phyloP scores from a whole-genome alignment of 768 basidiomycete species.

The Clathrus columnatus region DNA sequence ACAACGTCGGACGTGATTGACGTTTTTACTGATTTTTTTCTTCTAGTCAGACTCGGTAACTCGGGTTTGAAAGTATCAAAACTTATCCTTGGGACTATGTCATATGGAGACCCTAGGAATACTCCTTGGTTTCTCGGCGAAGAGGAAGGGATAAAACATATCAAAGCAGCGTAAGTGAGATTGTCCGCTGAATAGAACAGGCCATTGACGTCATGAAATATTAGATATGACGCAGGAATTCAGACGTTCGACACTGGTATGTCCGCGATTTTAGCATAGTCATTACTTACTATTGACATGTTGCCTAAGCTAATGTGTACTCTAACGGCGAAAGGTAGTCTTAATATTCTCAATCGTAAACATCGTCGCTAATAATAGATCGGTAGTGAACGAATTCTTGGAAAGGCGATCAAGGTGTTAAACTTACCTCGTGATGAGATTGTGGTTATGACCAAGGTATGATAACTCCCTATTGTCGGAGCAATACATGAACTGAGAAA shows the following conservation, averaged over 20 bases:
- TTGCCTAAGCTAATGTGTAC: background rate
- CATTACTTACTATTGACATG: background rate
- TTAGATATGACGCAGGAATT: slow-evolving; percentile 18
- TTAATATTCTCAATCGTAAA: background rate
- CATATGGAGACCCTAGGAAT: slow-evolving; percentile 48
- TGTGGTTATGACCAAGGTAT: slow-evolving; percentile 42
- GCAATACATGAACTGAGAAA: background rate
- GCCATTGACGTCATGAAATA: slow-evolving; percentile 7
- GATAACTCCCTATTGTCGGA: background rate
- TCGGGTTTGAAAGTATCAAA: slow-evolving; percentile 57
- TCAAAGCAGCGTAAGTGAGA: slow-evolving; percentile 42
- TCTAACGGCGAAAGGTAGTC: background rate
- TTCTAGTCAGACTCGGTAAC: slow-evolving; percentile 42
- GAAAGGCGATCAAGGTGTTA: slow-evolving; percentile 39
- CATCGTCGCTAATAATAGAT: background rate
- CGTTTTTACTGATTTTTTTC: background rate
- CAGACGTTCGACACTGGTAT: slow-evolving; percentile 22
- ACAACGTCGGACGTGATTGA: background rate
- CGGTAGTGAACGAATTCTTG: slow-evolving; percentile 20
- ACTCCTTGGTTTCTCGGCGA: slow-evolving; percentile 43
- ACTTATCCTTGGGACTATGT: slow-evolving; percentile 57
- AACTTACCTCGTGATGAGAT: slow-evolving; percentile 38
- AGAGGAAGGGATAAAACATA: slow-evolving; percentile 35
- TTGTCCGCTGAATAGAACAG: too few relatives aligned
- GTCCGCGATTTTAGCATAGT: background rate